These are phyloP conservation scores for Yamadazyma triangularis DNA, from an alignment of 1,139 yeast species.

Conservation along the genomic window DNA sequence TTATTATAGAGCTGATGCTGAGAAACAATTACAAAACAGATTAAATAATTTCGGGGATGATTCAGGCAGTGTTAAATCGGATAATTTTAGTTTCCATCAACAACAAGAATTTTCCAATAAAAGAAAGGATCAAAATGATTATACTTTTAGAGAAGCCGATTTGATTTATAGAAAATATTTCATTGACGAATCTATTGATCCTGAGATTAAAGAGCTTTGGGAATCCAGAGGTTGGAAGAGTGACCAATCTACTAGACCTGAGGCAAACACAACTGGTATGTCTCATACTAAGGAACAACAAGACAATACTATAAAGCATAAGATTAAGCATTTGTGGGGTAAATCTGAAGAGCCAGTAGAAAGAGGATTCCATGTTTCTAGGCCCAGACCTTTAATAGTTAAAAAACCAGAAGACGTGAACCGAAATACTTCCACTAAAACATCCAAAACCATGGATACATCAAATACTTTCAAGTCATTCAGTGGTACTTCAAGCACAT, in stretches of 20 bases:
- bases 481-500: too few species aligned
- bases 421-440: constrained; percentile 5
- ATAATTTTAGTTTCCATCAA: constrained; percentile 15
- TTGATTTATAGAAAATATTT: constrained; percentile 38
- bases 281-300: background rate
- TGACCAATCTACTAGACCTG: constrained; percentile 1
- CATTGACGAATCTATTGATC: constrained; percentile 40
- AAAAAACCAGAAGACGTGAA: constrained; percentile 8
- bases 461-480: too few species aligned
- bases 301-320: background rate
- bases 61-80: constrained; percentile 5
- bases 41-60: background rate
- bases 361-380: constrained; percentile 36
- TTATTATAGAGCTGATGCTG: constrained; percentile 14
- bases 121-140: constrained; percentile 30
- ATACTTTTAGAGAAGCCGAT: constrained; percentile 49
- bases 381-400: constrained; percentile 40
- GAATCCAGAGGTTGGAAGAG: constrained; percentile 44
- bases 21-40: constrained; percentile 4
- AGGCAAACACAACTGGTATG: background rate
- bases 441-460: constrained; percentile 1
- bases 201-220: constrained; percentile 50
- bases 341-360: constrained; percentile 5
- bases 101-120: constrained; percentile 19
- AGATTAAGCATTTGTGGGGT: constrained; percentile 1